These are phyloP conservation scores for Aspergillus nidulans DNA, from an alignment of 495 filamentous ascomycete species.

Conservation along the genomic window DNA sequence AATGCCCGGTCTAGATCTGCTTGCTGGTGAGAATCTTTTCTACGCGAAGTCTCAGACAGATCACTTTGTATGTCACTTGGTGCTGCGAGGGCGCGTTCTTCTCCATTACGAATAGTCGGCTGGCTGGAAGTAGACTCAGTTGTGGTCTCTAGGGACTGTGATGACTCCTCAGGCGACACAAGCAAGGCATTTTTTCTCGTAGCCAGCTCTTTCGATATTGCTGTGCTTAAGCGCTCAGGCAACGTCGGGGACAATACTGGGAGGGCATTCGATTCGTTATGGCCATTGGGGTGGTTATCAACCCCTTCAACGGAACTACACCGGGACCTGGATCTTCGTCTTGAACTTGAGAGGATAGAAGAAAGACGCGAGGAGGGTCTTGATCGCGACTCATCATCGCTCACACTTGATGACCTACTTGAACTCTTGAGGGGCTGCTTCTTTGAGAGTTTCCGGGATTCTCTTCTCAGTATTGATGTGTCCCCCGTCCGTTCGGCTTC, in stretches of 20 bases:
- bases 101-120: not conserved
- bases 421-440: conserved; percentile 32
- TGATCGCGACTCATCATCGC: conserved; percentile 22
- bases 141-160: conserved; percentile 13
- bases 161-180: conserved; percentile 12
- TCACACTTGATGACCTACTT: conserved; percentile 32
- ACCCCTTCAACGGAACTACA: conserved; percentile 24
- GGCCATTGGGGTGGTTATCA: conserved; percentile 12
- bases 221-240: conserved; percentile 32
- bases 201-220: conserved; percentile 31
- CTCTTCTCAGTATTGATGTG: conserved; percentile 18
- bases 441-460: conserved; percentile 34
- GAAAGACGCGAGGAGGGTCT: conserved; percentile 28
- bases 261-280: conserved; percentile 8
- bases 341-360: conserved; percentile 30
- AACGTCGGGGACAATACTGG: conserved; percentile 24
- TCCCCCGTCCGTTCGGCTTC: conserved; percentile 23
- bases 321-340: conserved; percentile 30
- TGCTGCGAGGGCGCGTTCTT: not conserved
- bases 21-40: not conserved
- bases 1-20: conserved; percentile 27
- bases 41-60: not conserved
- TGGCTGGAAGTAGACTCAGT: conserved; percentile 9
- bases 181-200: conserved; percentile 26
- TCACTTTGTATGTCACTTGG: not conserved